Evolutionary conservation across 257 asterid genomes (phyloP).

Genomic region (Nicotiana undulata): DNA sequence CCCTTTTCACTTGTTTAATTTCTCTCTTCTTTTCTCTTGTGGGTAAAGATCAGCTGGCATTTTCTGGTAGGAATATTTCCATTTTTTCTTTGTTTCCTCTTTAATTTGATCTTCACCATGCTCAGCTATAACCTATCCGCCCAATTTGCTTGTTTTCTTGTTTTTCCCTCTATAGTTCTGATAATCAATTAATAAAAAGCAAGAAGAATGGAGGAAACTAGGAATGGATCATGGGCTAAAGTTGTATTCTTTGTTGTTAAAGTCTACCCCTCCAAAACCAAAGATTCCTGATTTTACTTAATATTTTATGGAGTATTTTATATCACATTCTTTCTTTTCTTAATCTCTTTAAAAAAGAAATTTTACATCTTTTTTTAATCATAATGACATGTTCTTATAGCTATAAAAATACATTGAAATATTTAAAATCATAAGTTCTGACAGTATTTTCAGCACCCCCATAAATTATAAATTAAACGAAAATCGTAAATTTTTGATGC

Average conservation of each 20-base stretch:
- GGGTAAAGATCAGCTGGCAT: background rate
- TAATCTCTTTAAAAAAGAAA: too few relatives aligned
- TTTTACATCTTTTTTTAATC: too few relatives aligned
- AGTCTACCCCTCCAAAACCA: background rate
- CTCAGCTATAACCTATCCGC: background rate
- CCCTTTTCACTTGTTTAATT: background rate
- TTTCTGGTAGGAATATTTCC: background rate
- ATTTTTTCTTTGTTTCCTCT: background rate
- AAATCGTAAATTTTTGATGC: too few relatives aligned
- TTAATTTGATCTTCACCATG: background rate
- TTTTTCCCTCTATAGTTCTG: background rate
- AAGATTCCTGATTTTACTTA: background rate
- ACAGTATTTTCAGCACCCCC: too few relatives aligned
- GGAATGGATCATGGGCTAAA: background rate
- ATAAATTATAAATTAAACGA: too few relatives aligned
- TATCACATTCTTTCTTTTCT: too few relatives aligned
- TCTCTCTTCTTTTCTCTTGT: background rate
- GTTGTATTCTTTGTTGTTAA: background rate
- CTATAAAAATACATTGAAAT: too few relatives aligned
- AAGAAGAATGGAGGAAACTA: background rate
- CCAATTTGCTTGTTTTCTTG: background rate
- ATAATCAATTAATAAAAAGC: background rate
- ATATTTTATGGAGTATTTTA: background rate
- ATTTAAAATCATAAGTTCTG: too few relatives aligned
- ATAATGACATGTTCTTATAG: too few relatives aligned